Conservation (phyloP, 208 protist species). For the Acanthamoeba royreba region DNA sequence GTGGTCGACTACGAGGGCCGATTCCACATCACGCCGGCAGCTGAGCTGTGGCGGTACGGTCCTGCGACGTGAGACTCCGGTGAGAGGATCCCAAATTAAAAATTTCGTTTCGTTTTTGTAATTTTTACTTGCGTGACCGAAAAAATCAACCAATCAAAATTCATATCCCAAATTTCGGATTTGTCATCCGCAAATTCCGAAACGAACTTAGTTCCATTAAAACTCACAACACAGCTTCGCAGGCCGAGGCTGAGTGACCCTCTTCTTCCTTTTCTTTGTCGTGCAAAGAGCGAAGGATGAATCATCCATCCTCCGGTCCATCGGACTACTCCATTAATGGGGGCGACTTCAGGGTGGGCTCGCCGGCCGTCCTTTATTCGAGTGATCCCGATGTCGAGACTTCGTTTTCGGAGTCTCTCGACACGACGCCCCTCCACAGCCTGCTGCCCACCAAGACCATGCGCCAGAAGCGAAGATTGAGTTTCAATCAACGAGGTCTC, state of each 20-base stretch:
- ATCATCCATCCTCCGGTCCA: background rate
- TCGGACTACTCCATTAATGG: background rate
- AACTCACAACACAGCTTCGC: too few species aligned
- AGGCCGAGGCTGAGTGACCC: too few species aligned
- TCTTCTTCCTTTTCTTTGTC: background rate
- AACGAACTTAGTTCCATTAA: too few species aligned
- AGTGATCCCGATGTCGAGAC: background rate
- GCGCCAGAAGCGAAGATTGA: background rate
- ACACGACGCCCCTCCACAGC: background rate
- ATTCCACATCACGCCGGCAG: background rate
- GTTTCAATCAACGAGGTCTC: background rate
- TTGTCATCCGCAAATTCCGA: too few species aligned
- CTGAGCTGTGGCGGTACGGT: background rate
- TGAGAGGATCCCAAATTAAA: background rate
- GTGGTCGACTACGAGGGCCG: background rate
- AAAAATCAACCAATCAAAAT: background rate
- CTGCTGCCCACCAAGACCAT: background rate
- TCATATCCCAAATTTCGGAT: too few species aligned
- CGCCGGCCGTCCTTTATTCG: background rate
- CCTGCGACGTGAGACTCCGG: background rate
- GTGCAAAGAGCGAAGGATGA: too few species aligned
- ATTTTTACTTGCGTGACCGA: too few species aligned
- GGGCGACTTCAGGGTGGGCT: background rate
- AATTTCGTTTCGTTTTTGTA: background rate
- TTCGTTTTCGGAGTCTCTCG: background rate